These are phyloP conservation scores for Eimeria falciformis DNA, from an alignment of 169 alveolate genomes.

Conservation along the genomic window DNA sequence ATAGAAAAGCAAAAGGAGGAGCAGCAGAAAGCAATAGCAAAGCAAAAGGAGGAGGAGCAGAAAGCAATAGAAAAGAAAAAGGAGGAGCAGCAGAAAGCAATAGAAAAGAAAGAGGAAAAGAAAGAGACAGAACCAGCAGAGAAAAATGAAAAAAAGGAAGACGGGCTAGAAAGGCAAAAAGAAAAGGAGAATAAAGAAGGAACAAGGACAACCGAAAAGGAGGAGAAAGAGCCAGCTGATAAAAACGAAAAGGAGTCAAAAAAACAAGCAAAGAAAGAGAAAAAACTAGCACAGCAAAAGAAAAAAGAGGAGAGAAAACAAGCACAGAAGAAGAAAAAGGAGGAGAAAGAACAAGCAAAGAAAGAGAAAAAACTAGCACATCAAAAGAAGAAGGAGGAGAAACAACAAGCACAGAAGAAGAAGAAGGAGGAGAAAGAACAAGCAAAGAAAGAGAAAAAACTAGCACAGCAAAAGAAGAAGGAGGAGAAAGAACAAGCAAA, in stretches of 20 bases:
- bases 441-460: too few species aligned
- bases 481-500: too few species aligned
- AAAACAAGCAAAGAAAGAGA: background rate
- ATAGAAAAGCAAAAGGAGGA: background rate
- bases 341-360: too few species aligned
- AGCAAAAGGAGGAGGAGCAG: background rate
- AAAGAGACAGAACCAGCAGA: background rate
- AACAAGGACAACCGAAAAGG: background rate
- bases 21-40: background rate
- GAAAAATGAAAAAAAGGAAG: background rate
- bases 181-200: background rate
- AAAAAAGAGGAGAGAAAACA: background rate
- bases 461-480: too few species aligned
- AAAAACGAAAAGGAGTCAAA: background rate
- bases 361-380: too few species aligned
- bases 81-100: background rate
- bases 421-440: too few species aligned
- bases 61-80: background rate
- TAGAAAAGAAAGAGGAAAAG: background rate
- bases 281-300: background rate
- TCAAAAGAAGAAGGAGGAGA: too few species aligned
- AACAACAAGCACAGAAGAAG: too few species aligned
- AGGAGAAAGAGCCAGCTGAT: too few species aligned
- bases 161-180: background rate
- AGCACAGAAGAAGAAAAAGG: too few species aligned